Percentiles rank a stretch among this genome's conserved stretches.
Evolutionary conservation across 768 basidiomycete genomes (phyloP).

Genomic region (Mycena belliarum): DNA sequence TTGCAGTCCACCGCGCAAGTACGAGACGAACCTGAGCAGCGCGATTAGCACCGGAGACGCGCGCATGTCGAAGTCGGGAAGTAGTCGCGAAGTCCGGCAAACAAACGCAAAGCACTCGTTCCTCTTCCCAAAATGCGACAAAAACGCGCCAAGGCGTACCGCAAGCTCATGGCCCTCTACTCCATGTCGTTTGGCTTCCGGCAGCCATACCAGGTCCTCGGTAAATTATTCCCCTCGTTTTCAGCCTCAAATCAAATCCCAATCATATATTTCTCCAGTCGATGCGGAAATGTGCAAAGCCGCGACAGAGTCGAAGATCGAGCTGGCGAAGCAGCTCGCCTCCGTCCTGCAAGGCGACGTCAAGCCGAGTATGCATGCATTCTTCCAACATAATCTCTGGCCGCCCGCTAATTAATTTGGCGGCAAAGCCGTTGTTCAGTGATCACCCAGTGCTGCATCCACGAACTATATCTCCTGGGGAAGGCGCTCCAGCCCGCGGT

Average conservation of each 20-base stretch:
- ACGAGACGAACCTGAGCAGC: constrained; percentile 21
- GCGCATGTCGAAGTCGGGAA: background rate
- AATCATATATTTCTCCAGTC: constrained; percentile 51
- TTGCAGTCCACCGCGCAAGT: background rate
- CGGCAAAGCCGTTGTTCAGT: constrained; percentile 64
- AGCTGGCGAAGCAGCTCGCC: constrained; percentile 73
- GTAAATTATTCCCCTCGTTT: constrained; percentile 42
- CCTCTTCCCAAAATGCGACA: constrained; percentile 69
- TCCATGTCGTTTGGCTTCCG: constrained; percentile 86
- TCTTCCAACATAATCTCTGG: too few relatives aligned
- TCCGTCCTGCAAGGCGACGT: constrained; percentile 82
- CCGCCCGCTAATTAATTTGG: constrained; percentile 30
- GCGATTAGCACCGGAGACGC: constrained; percentile 16
- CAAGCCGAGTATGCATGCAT: constrained; percentile 79
- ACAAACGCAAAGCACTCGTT: constrained; percentile 21
- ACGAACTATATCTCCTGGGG: constrained; percentile 88
- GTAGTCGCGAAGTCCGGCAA: background rate
- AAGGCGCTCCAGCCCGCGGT: constrained; percentile 70
- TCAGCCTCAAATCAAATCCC: constrained; percentile 5
- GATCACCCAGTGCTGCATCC: constrained; percentile 98
- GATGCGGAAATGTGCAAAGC: constrained; percentile 83
- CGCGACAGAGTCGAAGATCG: constrained; percentile 67
- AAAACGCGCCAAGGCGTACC: constrained; percentile 92
- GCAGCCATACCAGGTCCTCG: constrained; percentile 90
- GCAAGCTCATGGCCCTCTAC: constrained; percentile 92